A percentile compares a stretch with the other conserved stretches of the same genome.
phyloP scores from a whole-genome alignment of 441 rosid genomes.

The California macrophylla region DNA sequence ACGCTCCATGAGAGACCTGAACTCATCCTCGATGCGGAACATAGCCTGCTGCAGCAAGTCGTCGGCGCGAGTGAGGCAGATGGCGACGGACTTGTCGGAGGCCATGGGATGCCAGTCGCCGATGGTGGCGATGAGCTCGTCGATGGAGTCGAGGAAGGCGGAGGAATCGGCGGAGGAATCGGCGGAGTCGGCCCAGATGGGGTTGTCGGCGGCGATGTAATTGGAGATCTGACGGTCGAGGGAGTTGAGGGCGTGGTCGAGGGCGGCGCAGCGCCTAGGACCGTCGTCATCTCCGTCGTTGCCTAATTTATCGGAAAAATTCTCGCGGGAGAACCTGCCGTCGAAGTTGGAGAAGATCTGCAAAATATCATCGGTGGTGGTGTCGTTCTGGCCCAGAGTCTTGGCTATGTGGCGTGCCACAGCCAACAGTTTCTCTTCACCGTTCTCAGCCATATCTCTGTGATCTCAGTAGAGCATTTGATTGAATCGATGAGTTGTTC shows the following conservation, averaged over 20 bases:
- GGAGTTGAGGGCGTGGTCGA: slow-evolving; percentile 43
- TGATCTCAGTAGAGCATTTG: neutral
- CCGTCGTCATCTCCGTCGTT: slow-evolving; percentile 37
- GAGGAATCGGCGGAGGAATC: slow-evolving; percentile 66
- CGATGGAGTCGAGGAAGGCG: slow-evolving; percentile 65
- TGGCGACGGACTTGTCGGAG: slow-evolving; percentile 34
- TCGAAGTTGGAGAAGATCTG: slow-evolving; percentile 89
- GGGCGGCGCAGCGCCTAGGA: slow-evolving; percentile 31
- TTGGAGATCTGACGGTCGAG: slow-evolving; percentile 71
- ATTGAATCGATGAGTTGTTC: too few species aligned
- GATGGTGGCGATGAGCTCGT: slow-evolving; percentile 43
- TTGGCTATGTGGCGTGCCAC: slow-evolving; percentile 89
- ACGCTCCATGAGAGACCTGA: slow-evolving; percentile 61
- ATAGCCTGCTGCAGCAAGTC: slow-evolving; percentile 75
- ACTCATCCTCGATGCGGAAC: slow-evolving; percentile 76
- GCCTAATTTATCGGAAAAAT: slow-evolving; percentile 36
- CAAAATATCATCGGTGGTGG: slow-evolving; percentile 74
- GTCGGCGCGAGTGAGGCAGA: slow-evolving; percentile 59
- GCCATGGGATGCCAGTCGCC: slow-evolving; percentile 51
- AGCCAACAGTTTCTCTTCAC: slow-evolving; percentile 81
- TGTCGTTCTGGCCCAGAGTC: slow-evolving; percentile 70
- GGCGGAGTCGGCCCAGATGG: slow-evolving; percentile 80
- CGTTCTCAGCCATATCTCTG: slow-evolving; percentile 54
- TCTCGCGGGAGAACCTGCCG: slow-evolving; percentile 81
- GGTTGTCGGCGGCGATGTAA: slow-evolving; percentile 48